phyloP scores from a whole-genome alignment of 2,329 filamentous ascomycete species.

The Aaosphaeria arxii region DNA sequence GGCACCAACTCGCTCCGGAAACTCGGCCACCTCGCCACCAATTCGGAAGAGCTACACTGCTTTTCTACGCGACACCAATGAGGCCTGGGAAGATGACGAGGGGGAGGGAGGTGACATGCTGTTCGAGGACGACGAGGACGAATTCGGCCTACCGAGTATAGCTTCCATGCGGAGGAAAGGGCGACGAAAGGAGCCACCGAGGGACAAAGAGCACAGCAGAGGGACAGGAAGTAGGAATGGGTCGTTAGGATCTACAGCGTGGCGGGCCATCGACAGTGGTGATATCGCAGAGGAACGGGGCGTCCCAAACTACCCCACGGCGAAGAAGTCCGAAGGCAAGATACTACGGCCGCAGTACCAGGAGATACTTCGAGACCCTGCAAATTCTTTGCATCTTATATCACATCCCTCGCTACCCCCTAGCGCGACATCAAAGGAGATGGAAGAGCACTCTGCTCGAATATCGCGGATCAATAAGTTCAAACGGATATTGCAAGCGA shows the following conservation, averaged over 20 bases:
- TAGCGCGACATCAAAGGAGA: slow-evolving; percentile 76
- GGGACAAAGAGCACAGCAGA: slow-evolving; percentile 44
- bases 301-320: slow-evolving; percentile 76
- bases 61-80: slow-evolving; percentile 76
- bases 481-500: slow-evolving; percentile 90
- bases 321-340: slow-evolving; percentile 89
- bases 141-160: slow-evolving; percentile 91
- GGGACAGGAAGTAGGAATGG: slow-evolving; percentile 16
- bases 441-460: slow-evolving; percentile 79
- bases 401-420: slow-evolving; percentile 74
- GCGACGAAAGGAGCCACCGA: slow-evolving; percentile 44
- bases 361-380: slow-evolving; percentile 81
- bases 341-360: slow-evolving; percentile 97
- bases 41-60: slow-evolving; percentile 73
- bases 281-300: slow-evolving; percentile 93
- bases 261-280: slow-evolving; percentile 73
- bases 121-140: slow-evolving; percentile 85
- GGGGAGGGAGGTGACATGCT: slow-evolving; percentile 71
- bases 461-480: slow-evolving; percentile 98
- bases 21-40: slow-evolving; percentile 55
- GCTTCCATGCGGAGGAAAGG: slow-evolving; percentile 81
- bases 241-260: slow-evolving; percentile 24
- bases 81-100: slow-evolving; percentile 74
- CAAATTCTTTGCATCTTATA: slow-evolving; percentile 92
- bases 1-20: slow-evolving; percentile 53